Evolutionary conservation across 1,284 basidiomycete genomes (phyloP).

Genomic region (Lentinula novae-zelandiae): DNA sequence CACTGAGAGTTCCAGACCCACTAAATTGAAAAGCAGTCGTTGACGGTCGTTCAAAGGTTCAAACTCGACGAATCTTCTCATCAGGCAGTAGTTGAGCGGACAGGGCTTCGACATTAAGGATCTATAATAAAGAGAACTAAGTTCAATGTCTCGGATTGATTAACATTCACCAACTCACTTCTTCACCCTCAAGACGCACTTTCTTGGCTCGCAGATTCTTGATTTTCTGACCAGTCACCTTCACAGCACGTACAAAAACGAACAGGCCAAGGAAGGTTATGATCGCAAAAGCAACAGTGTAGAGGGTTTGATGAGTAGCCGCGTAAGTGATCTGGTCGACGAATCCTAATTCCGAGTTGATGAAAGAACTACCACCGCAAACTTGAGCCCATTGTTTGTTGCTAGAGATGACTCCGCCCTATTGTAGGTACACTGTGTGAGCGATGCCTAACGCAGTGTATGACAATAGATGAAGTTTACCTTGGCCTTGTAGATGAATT

Average conservation of each 20-base stretch:
- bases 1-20: neutral
- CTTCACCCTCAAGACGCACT: conserved; percentile 12
- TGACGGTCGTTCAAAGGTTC: neutral
- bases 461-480: conserved; percentile 31
- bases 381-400: conserved; percentile 66
- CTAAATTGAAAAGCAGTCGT: neutral
- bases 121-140: neutral
- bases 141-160: neutral
- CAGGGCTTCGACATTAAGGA: neutral
- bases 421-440: neutral
- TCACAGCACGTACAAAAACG: conserved; percentile 26
- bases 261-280: conserved; percentile 42
- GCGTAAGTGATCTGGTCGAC: conserved; percentile 31
- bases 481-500: conserved; percentile 76
- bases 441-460: neutral
- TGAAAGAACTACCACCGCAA: conserved; percentile 33
- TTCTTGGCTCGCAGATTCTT: conserved; percentile 6
- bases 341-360: conserved; percentile 24
- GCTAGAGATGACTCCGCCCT: conserved; percentile 65
- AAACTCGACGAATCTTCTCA: neutral
- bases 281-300: conserved; percentile 43
- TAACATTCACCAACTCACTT: neutral
- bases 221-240: conserved; percentile 1
- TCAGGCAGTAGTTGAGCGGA: conserved; percentile 1
- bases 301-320: conserved; percentile 31